phyloP scores from a whole-genome alignment of 177 flowering plant genomes.

The Tripterygium wilfordii region DNA sequence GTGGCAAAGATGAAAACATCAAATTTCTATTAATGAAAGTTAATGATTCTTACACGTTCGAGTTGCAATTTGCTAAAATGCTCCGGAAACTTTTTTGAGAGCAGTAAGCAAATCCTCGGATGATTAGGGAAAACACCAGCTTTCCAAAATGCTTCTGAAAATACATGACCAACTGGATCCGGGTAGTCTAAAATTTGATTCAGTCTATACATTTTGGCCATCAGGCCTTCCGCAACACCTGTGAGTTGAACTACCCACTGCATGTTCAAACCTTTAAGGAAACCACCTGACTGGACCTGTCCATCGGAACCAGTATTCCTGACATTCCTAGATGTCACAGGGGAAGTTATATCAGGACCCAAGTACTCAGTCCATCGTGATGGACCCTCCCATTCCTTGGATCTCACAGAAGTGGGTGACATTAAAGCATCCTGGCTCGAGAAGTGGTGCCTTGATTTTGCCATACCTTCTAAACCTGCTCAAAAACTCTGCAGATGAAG shows the following conservation, averaged over 20 bases:
- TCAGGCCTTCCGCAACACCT: conserved; percentile 76
- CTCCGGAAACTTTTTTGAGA: conserved; percentile 91
- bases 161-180: conserved; percentile 53
- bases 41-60: conserved; percentile 56
- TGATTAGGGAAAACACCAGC: conserved; percentile 79
- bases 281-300: conserved; percentile 30
- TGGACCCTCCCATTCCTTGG: conserved; percentile 64
- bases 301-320: conserved; percentile 38
- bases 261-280: conserved; percentile 68
- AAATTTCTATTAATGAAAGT: background rate
- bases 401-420: conserved; percentile 47
- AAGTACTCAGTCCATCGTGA: conserved; percentile 84
- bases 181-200: conserved; percentile 84
- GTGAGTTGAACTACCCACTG: conserved; percentile 77
- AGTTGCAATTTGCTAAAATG: conserved; percentile 83
- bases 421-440: conserved; percentile 37
- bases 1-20: background rate
- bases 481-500: conserved; percentile 8
- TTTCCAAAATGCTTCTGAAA: conserved; percentile 87
- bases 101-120: conserved; percentile 65
- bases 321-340: conserved; percentile 25
- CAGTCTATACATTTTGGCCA: conserved; percentile 89
- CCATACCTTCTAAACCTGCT: conserved; percentile 29
- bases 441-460: conserved; percentile 44
- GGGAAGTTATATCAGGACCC: conserved; percentile 43